Base-by-base conservation (phyloP, 2,329 filamentous ascomycete genomes). In the Teratosphaeria gauchensis region DNA sequence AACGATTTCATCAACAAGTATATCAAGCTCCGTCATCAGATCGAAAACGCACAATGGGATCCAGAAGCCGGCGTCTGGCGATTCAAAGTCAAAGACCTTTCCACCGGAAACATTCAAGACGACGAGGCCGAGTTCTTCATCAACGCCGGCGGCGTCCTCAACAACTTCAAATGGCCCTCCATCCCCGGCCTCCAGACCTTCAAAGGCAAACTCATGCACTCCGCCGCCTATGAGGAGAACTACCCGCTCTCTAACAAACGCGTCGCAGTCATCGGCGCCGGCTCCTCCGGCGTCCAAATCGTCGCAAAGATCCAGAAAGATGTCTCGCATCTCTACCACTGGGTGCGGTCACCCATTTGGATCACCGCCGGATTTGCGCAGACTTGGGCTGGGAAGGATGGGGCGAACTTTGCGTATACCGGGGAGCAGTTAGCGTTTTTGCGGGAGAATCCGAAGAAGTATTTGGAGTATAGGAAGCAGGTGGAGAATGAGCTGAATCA, bases 401-500 rank as follows among this genome's bases (percentile, higher is more conserved):
- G 78, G 2, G 69, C 73, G 24, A 81, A 80, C 64, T 80, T 80
- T 61, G 68, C 69, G 56, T 80, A 78, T 59, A 76, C 70, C 51
- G 64, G 71, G 51, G 72, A 76, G 53, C 76, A 78, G 58, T 64
- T 72, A 8, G 61, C 73, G 12, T 75, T 63, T 59, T 68, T 77
- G 4, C 59, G 69, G 54, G 62, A 75, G 2, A 73, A 78, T 55
- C 75, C 77, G 0, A 67, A 73, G 42, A 75, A 75, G 48, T 78
- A 78, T 56, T 70, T 77, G 32, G 75, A 77, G 61, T 79, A 79
- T 61, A 73, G 76, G 60, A 78, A 77, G 64, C 72, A 75, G 73
- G 58, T 79, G 57, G 77, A 80, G 59, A 74, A 75, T 59, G 77
- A 79, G 60, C 71, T 83, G 16, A 82, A 81, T 60, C 75, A 76